Evolutionary conservation across 257 asterid genomes (phyloP).

Genomic region (Galeopsis tetrahit): DNA sequence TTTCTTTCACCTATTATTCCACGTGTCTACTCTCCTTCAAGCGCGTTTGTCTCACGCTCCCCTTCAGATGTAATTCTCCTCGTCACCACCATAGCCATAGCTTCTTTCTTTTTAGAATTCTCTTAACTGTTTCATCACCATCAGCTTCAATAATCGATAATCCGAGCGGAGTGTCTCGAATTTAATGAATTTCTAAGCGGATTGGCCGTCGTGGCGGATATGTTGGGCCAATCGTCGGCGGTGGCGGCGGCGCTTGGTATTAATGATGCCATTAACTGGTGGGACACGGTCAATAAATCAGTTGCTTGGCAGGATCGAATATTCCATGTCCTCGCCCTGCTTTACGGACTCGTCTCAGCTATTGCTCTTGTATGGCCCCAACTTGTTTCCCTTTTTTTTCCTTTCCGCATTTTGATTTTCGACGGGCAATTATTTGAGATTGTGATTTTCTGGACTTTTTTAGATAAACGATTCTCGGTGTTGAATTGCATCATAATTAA

Average conservation of each 20-base stretch:
- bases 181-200: not conserved
- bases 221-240: slow-evolving; percentile 43
- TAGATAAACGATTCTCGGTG: not conserved
- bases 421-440: not conserved
- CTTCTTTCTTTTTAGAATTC: not conserved
- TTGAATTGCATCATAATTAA: not conserved
- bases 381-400: not conserved
- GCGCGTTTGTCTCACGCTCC: not conserved
- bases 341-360: slow-evolving; percentile 74
- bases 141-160: not conserved
- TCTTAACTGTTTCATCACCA: not conserved
- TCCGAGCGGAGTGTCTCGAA: not conserved
- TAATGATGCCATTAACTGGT: slow-evolving; percentile 73
- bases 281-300: slow-evolving; percentile 73
- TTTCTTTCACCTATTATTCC: not conserved
- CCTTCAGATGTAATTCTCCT: not conserved
- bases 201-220: slow-evolving; percentile 42
- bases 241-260: slow-evolving; percentile 62
- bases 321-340: slow-evolving; percentile 67
- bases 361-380: slow-evolving; percentile 65
- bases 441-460: not conserved
- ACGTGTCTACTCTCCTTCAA: not conserved
- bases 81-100: not conserved
- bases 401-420: not conserved
- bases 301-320: slow-evolving; percentile 83